Base-by-base conservation (phyloP, 73 alveolate genomes). In the Tetrahymena malaccensis region DNA sequence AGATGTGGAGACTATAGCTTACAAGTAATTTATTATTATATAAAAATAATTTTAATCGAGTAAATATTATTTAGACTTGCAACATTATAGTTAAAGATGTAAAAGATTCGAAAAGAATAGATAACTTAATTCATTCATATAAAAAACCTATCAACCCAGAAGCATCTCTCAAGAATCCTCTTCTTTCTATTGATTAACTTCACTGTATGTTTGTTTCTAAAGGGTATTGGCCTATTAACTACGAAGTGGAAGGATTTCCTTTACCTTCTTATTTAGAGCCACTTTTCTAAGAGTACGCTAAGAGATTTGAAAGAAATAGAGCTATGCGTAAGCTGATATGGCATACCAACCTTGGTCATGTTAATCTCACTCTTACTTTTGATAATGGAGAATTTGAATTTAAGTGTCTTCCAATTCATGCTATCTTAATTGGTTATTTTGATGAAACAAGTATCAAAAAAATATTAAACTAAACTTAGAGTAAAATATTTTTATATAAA, bases 301-400 rank as follows among this genome's bases (percentile, higher is more conserved):
- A 89, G 34, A 95, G 85, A 93, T 95, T 95, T 37, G 95, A 85
- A 38, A 89, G 94, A 89, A 43, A 43, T 34, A 95, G 94, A 35
- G 94, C 95, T n/a, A 95, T 95, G 97, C 93, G 97, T 43, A 70
- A 94, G 31, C 55, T 95, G 15, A 55, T 95, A 13, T 95, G 97
- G 97, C 97, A 95, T 35, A 94, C 93, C 34, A 94, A 95, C 35
- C 94, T 95, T 44, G 97, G 97, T 31, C 93, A 94, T 89, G 97
- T 95, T 7, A 95, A 93, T 34, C 93, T 95, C 21, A 93, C 93
- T 85, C 56, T 95, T 10, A 17, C 95, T 13, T 95, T 95, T 55
- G 97, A 95, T 89, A 95, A 95, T 43, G 95, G 97, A 27, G 97
- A 95, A 37, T 95, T 85, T 95, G 95, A 95, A 85, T 95, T 95